Conservation (phyloP, 495 filamentous ascomycete genomes). For the Xylaria longipes region DNA sequence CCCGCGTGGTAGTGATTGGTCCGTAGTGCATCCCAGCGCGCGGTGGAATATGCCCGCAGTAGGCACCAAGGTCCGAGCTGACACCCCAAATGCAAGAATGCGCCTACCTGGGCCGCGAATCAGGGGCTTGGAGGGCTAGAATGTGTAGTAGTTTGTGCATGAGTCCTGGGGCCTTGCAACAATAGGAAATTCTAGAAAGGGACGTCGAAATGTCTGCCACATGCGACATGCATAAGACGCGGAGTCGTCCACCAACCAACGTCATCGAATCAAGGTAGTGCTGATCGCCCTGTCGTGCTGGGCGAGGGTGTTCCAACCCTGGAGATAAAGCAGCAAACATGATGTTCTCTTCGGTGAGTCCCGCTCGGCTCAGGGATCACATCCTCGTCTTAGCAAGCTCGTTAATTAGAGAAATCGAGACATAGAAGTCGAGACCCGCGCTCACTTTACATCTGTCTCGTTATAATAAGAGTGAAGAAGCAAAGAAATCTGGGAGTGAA, state of each 20-base stretch:
- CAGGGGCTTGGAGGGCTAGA: not conserved
- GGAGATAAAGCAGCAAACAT: not conserved
- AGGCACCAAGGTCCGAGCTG: conserved; percentile 9
- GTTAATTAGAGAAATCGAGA: not conserved
- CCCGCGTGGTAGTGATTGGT: conserved; percentile 6
- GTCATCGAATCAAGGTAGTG: not conserved
- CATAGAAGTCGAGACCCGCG: not conserved
- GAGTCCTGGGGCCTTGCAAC: not conserved
- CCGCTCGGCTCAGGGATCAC: not conserved
- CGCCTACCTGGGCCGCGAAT: not conserved
- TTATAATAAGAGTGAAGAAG: not conserved
- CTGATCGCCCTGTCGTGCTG: conserved; percentile 1
- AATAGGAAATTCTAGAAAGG: conserved; percentile 4
- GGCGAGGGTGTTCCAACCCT: not conserved
- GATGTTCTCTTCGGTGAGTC: not conserved
- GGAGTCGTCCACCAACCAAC: conserved; percentile 1
- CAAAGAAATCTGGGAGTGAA: not conserved
- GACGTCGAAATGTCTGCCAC: not conserved
- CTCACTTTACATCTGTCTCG: too few species aligned
- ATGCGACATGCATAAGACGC: conserved; percentile 7
- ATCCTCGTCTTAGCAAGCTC: not conserved
- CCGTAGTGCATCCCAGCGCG: not conserved
- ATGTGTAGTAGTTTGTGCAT: not conserved
- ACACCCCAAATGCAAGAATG: not conserved
- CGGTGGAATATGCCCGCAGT: not conserved